These are phyloP conservation scores for Jamesozyma piceae DNA, from an alignment of 805 yeast genomes.

Conservation along the genomic window DNA sequence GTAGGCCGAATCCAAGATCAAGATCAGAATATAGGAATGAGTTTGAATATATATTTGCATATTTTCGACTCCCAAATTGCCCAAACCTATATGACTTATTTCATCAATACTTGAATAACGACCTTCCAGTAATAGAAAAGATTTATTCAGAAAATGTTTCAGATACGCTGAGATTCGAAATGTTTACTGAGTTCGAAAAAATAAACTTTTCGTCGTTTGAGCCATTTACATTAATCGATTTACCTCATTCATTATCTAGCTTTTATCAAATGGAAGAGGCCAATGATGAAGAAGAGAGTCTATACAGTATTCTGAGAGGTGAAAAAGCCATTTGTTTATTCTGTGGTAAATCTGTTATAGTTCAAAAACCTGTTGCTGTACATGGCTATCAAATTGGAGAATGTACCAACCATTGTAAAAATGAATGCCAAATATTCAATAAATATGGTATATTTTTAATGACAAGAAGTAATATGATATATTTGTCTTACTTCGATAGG, in stretches of 20 bases:
- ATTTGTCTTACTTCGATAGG: conserved; percentile 50
- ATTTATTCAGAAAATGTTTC: not conserved
- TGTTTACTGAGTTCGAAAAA: not conserved
- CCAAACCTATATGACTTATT: conserved; percentile 2
- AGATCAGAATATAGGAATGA: not conserved
- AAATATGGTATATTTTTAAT: conserved; percentile 23
- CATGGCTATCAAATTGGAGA: conserved; percentile 57
- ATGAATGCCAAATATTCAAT: conserved; percentile 40
- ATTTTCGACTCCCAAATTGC: not conserved
- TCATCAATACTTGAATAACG: conserved; percentile 2
- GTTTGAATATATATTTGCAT: not conserved
- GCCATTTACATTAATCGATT: conserved; percentile 5
- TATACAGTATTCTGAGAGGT: conserved; percentile 31
- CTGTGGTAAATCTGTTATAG: conserved; percentile 61
- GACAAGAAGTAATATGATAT: conserved; percentile 23
- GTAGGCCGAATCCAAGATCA: not conserved
- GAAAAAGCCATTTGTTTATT: conserved; percentile 85
- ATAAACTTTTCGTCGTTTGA: conserved; percentile 3
- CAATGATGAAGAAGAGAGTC: conserved; percentile 27
- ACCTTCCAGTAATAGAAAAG: not conserved
- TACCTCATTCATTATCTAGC: conserved; percentile 11
- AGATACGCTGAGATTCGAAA: not conserved
- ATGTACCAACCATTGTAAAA: conserved; percentile 61
- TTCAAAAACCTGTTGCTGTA: conserved; percentile 45
- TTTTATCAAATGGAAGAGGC: not conserved